Percentiles rank a stretch among this genome's conserved stretches.
These are phyloP conservation scores for Globisporangium mamillatum DNA, from an alignment of 352 stramenopile genomes.

Conservation along the genomic window DNA sequence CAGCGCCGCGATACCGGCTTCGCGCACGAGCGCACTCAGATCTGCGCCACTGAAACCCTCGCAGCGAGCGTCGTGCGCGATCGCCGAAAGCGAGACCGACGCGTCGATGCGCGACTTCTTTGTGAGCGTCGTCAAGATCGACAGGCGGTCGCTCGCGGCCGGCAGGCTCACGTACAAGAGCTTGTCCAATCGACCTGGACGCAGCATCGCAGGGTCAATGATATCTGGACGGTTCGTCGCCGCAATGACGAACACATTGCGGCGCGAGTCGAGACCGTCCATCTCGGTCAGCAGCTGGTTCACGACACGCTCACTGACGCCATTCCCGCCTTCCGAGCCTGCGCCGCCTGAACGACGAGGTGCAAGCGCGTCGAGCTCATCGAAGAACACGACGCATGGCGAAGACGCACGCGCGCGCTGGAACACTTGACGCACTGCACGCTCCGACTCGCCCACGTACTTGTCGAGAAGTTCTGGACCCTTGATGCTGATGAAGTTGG, in stretches of 20 bases:
- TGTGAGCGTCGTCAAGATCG: conserved; percentile 93
- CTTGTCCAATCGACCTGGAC: conserved; percentile 97
- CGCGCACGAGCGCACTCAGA: conserved; percentile 94
- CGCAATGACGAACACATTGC: conserved; percentile 96
- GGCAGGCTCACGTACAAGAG: conserved; percentile 98
- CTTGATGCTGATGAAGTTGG: conserved; percentile 99
- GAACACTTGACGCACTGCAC: conserved; percentile 95
- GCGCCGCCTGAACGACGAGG: conserved; percentile 85
- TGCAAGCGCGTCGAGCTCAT: conserved; percentile 98
- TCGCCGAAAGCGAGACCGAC: conserved; percentile 84
- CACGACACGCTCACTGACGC: conserved; percentile 92
- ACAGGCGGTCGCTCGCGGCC: conserved; percentile 51
- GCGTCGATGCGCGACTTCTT: conserved; percentile 62
- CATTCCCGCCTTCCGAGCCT: conserved; percentile 73
- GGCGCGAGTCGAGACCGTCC: conserved; percentile 96
- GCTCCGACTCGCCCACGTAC: conserved; percentile 98
- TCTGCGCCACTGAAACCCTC: conserved; percentile 97
- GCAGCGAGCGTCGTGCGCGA: conserved; percentile 88
- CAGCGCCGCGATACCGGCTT: conserved; percentile 95
- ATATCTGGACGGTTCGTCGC: conserved; percentile 97
- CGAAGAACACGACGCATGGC: conserved; percentile 99
- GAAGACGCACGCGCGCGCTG: conserved; percentile 95
- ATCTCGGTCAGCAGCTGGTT: conserved; percentile 99
- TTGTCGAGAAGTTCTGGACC: conserved; percentile 99
- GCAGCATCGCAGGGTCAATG: conserved; percentile 99